These are phyloP conservation scores for Trametes punicea DNA, from an alignment of 768 basidiomycete genomes.

Conservation along the genomic window DNA sequence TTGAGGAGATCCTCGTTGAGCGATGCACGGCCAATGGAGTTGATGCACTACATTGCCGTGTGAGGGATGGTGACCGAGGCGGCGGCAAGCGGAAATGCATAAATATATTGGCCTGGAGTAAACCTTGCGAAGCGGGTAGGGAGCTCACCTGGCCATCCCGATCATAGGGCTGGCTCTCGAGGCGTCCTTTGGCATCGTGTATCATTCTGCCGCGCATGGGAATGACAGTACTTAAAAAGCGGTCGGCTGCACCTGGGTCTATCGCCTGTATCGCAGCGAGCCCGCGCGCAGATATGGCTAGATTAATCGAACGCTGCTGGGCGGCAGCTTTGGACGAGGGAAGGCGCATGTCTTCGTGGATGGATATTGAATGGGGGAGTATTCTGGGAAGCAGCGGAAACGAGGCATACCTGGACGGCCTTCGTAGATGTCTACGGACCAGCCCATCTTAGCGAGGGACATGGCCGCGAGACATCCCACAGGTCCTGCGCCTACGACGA, in stretches of 20 bases:
- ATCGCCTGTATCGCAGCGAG: constrained; percentile 84
- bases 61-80: not conserved
- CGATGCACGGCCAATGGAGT: constrained; percentile 86
- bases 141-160: constrained; percentile 75
- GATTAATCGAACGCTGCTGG: constrained; percentile 89
- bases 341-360: constrained; percentile 63
- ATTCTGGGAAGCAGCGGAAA: constrained; percentile 16
- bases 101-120: not conserved
- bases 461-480: constrained; percentile 92
- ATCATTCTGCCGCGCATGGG: constrained; percentile 98
- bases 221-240: constrained; percentile 76
- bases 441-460: constrained; percentile 82
- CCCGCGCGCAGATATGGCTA: constrained; percentile 92
- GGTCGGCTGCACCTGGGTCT: constrained; percentile 63
- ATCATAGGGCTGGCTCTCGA: constrained; percentile 86
- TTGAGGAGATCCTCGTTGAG: constrained; percentile 85
- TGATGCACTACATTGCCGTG: constrained; percentile 65
- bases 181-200: constrained; percentile 67
- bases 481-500: constrained; percentile 85
- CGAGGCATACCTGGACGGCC: constrained; percentile 61
- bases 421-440: constrained; percentile 80
- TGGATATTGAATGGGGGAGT: constrained; percentile 13
- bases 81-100: constrained; percentile 13
- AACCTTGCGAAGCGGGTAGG: constrained; percentile 15
- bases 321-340: constrained; percentile 60